phyloP scores from a whole-genome alignment of 1,284 basidiomycete species.

The Fistulinella cinereoalba region DNA sequence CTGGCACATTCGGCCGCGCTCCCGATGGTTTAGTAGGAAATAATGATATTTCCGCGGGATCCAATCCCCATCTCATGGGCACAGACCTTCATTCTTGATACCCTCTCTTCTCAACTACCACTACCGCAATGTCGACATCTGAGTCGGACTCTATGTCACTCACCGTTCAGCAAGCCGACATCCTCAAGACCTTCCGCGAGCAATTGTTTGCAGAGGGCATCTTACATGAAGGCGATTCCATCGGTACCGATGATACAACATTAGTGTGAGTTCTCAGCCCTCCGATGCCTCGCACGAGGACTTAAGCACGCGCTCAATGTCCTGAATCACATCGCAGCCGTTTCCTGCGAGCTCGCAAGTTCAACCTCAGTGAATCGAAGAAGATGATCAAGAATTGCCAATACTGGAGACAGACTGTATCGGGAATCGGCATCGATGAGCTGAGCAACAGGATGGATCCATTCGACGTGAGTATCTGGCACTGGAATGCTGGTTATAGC shows the following conservation, averaged over 20 bases:
- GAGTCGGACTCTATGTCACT: constrained; percentile 7
- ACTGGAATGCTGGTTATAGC: background rate
- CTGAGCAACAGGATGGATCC: constrained; percentile 56
- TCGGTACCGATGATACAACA: constrained; percentile 64
- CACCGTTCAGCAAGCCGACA: constrained; percentile 21
- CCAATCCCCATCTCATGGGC: background rate
- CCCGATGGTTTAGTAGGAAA: background rate
- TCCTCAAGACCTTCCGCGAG: constrained; percentile 41
- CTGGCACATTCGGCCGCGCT: background rate
- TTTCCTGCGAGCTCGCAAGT: constrained; percentile 65
- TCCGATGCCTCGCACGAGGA: background rate
- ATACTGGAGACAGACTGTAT: constrained; percentile 55
- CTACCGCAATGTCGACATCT: constrained; percentile 19
- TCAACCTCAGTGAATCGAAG: constrained; percentile 51
- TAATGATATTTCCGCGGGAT: constrained; percentile 1
- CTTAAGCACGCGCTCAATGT: background rate
- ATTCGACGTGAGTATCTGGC: constrained; percentile 48
- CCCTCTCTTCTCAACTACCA: no score
- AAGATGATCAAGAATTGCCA: constrained; percentile 59
- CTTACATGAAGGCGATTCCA: constrained; percentile 56
- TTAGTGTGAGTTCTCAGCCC: constrained; percentile 44
- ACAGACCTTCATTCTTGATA: background rate
- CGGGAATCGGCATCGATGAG: constrained; percentile 56
- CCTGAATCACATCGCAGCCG: constrained; percentile 42
- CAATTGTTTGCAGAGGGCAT: constrained; percentile 50